Conservation (phyloP, 1,284 basidiomycete genomes). For the Flammula alnicola region DNA sequence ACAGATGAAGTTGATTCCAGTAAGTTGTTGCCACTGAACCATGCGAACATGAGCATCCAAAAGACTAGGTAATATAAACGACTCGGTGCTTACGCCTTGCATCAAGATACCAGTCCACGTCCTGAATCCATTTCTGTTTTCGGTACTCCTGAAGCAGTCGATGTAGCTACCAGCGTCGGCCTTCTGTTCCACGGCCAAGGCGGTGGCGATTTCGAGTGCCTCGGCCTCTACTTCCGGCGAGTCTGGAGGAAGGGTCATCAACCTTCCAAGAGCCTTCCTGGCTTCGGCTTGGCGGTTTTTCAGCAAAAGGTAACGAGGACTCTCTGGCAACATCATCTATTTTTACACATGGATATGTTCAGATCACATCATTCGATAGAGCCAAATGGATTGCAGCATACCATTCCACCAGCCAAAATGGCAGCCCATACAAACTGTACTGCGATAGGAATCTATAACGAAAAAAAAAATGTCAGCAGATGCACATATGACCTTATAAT, state of each 20-base stretch:
- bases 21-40: conserved; percentile 38
- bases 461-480: not conserved
- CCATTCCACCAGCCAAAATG: conserved; percentile 64
- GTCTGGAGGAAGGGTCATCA: conserved; percentile 28
- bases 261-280: conserved; percentile 28
- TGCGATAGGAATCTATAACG: conserved; percentile 74
- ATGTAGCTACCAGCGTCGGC: conserved; percentile 27
- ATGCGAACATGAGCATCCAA: not conserved
- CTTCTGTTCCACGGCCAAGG: conserved; percentile 31
- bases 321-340: conserved; percentile 31
- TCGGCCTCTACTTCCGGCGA: conserved; percentile 32
- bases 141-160: conserved; percentile 60
- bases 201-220: conserved; percentile 28
- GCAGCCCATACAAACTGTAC: conserved; percentile 77
- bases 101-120: conserved; percentile 63
- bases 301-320: conserved; percentile 35
- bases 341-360: conserved; percentile 18
- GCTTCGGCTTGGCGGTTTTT: conserved; percentile 30
- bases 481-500: not conserved
- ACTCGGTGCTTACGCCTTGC: conserved; percentile 32
- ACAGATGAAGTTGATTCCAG: conserved; percentile 40
- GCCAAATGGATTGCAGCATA: conserved; percentile 31
- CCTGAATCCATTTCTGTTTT: conserved; percentile 64
- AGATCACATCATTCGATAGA: not conserved
- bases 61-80: not conserved